These are phyloP conservation scores for Arthrinium phaeospermum DNA, from an alignment of 2,329 filamentous ascomycete genomes.

Conservation along the genomic window DNA sequence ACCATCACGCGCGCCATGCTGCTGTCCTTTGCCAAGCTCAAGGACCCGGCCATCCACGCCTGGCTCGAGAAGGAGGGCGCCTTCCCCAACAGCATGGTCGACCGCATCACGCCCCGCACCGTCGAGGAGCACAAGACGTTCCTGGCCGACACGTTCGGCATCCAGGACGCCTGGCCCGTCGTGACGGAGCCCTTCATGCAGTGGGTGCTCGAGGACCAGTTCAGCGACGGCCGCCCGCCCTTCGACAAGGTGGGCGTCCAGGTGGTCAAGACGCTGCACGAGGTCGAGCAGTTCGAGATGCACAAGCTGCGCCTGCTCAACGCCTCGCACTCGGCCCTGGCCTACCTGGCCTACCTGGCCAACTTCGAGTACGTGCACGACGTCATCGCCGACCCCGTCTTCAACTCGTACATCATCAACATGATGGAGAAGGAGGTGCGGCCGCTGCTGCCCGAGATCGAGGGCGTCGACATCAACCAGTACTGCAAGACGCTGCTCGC, in stretches of 20 bases:
- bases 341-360: conserved; percentile 56
- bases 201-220: conserved; percentile 61
- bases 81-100: conserved; percentile 62
- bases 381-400: conserved; percentile 55
- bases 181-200: conserved; percentile 63
- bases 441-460: conserved; percentile 55
- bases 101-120: conserved; percentile 60
- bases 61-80: conserved; percentile 55
- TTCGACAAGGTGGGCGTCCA: conserved; percentile 60
- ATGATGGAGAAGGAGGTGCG: conserved; percentile 63
- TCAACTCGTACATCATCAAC: conserved; percentile 54
- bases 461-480: conserved; percentile 55
- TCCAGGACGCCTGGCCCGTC: conserved; percentile 58
- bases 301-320: conserved; percentile 62
- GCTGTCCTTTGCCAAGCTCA: conserved; percentile 52
- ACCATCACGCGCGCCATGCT: conserved; percentile 59
- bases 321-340: conserved; percentile 57
- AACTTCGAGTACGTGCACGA: conserved; percentile 61
- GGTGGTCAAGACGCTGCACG: conserved; percentile 56
- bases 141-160: conserved; percentile 50
- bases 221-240: conserved; percentile 55
- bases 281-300: conserved; percentile 61
- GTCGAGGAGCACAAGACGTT: conserved; percentile 49
- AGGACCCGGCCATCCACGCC: conserved; percentile 52
- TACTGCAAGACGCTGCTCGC: conserved; percentile 60